Evolutionary conservation across 306 rosid species (phyloP), one percentile per base, ranked within the genome.

Genomic region (Castanospermum australe): DNA sequence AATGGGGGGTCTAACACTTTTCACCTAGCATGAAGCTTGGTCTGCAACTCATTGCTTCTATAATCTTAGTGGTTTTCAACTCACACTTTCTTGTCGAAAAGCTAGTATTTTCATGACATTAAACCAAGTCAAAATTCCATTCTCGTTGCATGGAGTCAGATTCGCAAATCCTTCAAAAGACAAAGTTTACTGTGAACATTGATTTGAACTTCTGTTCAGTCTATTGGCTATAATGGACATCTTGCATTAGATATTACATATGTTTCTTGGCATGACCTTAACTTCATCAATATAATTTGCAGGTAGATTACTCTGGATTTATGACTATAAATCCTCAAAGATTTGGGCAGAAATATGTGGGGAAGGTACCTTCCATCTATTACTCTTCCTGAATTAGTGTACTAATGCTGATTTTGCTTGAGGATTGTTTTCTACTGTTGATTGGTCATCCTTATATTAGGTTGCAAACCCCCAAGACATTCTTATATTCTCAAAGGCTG

Each of bases 381-480:
- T 81, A 63, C 54, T 62, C 69, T 42, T 82, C 83, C 67, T 67
- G 39, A 75, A 56, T 77, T 77, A 74, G 73, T 67, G 45, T 67
- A 79, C 54, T 81, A n/a, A 21, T 73, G 63, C 71, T 39, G 45
- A 71, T 62, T 84, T 81, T 78, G 68, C 77, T 54, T 64, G 47
- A 41, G 67, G 75, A 42, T 76, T 79, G 51, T 68, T 82, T 76
- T 86, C 55, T 69, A 54, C 59, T 80, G 55, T 73, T 54, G 68
- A 83, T 56, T 38, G 56, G 24, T 62, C 74, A 41, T 77, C 61
- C 65, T 75, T 72, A 39, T 83, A 52, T 75, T 78, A 95, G 99
- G 99, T 95, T 67, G 99, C 99, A 71, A 95, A 95, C 74, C 99
- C 99, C 42, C 99, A 95, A 85, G 99, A 93, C 86, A 93, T 95